Percentiles rank a stretch among this genome's conserved stretches.
Conservation (phyloP, 441 rosid genomes). For the Pelargonium myrrhifolium region DNA sequence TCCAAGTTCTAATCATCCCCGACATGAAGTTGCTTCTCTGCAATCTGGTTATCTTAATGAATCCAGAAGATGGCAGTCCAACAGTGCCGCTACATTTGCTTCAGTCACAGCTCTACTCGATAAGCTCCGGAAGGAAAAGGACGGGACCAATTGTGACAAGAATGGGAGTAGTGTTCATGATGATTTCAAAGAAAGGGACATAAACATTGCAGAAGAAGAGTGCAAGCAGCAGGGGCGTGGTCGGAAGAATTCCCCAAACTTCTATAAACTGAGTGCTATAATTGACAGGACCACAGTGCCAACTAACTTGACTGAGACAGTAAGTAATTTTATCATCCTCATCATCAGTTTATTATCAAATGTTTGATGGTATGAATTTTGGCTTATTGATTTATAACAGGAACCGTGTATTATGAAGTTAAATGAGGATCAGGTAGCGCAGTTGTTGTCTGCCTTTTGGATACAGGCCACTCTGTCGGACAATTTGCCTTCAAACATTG, state of each 20-base stretch:
- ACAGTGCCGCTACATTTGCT: slow-evolving; percentile 61
- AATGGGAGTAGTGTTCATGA: slow-evolving; percentile 27
- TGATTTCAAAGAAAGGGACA: slow-evolving; percentile 38
- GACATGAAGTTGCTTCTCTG: slow-evolving; percentile 46
- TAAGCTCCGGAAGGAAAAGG: slow-evolving; percentile 79
- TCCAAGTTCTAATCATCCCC: slow-evolving; percentile 47
- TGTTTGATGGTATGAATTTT: neutral
- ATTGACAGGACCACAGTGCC: slow-evolving; percentile 52
- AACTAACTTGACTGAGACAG: slow-evolving; percentile 43
- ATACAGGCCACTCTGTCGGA: slow-evolving; percentile 70
- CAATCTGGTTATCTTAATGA: slow-evolving; percentile 56
- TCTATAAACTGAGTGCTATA: slow-evolving; percentile 64
- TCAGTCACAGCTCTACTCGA: slow-evolving; percentile 74
- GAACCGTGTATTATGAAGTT: slow-evolving; percentile 65
- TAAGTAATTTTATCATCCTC: slow-evolving; percentile 23
- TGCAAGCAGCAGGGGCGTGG: slow-evolving; percentile 44
- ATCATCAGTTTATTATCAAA: neutral
- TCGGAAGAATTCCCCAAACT: slow-evolving; percentile 56
- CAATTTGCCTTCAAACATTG: slow-evolving; percentile 75
- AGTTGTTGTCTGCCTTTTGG: slow-evolving; percentile 87
- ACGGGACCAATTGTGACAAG: slow-evolving; percentile 45
- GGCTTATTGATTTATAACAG: slow-evolving; percentile 35
- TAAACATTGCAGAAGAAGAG: slow-evolving; percentile 35
- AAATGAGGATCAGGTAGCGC: slow-evolving; percentile 85
- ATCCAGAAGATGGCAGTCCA: slow-evolving; percentile 59